Percentiles rank a stretch among this genome's conserved stretches.
These are phyloP conservation scores for Pseudogymnoascus pannorum DNA, from an alignment of 2,329 filamentous ascomycete species.

Conservation along the genomic window DNA sequence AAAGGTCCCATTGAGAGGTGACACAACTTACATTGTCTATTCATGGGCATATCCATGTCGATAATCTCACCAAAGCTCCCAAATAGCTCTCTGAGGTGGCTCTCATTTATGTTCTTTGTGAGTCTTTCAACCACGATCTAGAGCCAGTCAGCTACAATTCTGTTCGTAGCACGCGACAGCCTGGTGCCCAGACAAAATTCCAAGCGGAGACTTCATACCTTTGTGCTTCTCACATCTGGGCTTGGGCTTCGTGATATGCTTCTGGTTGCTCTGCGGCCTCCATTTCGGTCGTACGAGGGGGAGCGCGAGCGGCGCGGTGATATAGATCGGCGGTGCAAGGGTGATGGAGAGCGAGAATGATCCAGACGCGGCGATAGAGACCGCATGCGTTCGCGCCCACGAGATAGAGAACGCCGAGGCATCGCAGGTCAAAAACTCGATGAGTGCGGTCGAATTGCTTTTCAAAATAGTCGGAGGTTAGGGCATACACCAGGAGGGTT, in stretches of 20 bases:
- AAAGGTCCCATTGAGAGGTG: constrained; percentile 10
- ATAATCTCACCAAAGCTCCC: constrained; percentile 77
- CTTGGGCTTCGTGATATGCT: constrained; percentile 23
- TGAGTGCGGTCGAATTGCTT: background rate
- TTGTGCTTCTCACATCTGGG: constrained; percentile 42
- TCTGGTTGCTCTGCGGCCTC: constrained; percentile 25
- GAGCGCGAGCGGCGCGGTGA: constrained; percentile 27
- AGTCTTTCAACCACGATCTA: constrained; percentile 94
- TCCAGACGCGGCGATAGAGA: constrained; percentile 9
- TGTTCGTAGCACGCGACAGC: constrained; percentile 11
- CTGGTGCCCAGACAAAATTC: too few relatives aligned
- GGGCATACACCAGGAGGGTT: background rate
- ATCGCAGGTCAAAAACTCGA: background rate
- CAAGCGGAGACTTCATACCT: constrained; percentile 32
- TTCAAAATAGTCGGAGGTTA: background rate
- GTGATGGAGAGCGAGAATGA: constrained; percentile 6
- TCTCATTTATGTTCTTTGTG: constrained; percentile 88
- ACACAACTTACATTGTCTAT: constrained; percentile 62
- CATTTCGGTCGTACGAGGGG: constrained; percentile 23
- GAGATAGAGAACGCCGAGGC: constrained; percentile 10
- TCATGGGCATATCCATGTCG: constrained; percentile 85
- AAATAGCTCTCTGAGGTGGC: constrained; percentile 87
- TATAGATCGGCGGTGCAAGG: constrained; percentile 28
- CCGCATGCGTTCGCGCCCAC: constrained; percentile 10
- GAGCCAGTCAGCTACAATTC: constrained; percentile 14